A percentile compares a stretch with the other conserved stretches of the same genome.
Conservation (phyloP, 345 rosid species). For the Citrus cavaleriei region DNA sequence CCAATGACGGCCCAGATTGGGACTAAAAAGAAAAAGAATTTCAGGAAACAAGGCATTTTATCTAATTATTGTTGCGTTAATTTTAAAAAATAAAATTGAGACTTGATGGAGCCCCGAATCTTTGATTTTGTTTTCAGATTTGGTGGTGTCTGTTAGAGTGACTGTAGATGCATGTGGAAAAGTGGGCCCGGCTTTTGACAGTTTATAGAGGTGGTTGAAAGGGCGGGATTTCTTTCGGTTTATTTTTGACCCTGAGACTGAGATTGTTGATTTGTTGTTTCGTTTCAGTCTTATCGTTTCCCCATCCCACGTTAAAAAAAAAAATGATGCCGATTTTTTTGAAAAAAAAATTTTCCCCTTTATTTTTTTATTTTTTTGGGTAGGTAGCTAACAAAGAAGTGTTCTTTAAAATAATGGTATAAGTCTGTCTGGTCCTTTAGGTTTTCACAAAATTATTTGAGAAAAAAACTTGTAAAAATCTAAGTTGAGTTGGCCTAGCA, state of each 20-base stretch:
- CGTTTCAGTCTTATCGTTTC: background rate
- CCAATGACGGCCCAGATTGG: slow-evolving; percentile 23
- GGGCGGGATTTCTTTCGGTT: slow-evolving; percentile 6
- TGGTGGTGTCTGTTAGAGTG: background rate
- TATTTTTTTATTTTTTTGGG: background rate
- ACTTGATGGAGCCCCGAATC: slow-evolving; percentile 1
- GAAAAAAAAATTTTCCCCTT: too few relatives aligned
- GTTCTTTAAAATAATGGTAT: background rate
- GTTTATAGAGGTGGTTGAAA: slow-evolving; percentile 11
- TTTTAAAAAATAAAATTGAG: background rate
- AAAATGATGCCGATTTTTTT: too few relatives aligned
- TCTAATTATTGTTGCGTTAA: slow-evolving; percentile 3
- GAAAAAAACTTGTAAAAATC: too few relatives aligned
- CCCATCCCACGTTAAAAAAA: too few relatives aligned
- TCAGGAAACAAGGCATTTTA: slow-evolving; percentile 35
- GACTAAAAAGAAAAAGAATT: slow-evolving; percentile 29
- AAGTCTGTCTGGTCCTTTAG: too few relatives aligned
- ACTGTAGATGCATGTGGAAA: slow-evolving; percentile 19
- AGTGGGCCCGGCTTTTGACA: slow-evolving; percentile 15
- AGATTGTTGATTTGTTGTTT: background rate
- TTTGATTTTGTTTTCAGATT: background rate
- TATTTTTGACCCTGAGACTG: background rate
- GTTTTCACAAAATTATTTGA: too few relatives aligned
- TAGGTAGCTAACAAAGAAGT: background rate
- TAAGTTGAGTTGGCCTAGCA: too few relatives aligned